phyloP scores from a whole-genome alignment of 495 filamentous ascomycete species.

The Neurospora hispaniola region DNA sequence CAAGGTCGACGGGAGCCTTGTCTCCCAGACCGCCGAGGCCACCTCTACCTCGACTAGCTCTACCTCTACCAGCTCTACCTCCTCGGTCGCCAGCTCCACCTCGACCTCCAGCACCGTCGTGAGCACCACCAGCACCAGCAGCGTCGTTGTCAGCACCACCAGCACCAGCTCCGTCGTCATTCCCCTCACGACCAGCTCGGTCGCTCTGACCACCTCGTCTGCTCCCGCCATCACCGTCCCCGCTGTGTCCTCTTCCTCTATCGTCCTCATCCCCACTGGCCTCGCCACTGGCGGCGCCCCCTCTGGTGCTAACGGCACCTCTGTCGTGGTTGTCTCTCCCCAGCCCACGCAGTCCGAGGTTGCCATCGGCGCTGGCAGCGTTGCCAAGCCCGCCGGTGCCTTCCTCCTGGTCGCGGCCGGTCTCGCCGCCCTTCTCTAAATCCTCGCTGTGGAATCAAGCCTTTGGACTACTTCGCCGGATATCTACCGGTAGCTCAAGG shows the following conservation, averaged over 20 bases:
- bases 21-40: constrained; percentile 22
- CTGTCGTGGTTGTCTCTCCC: background rate
- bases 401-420: constrained; percentile 17
- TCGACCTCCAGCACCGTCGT: constrained; percentile 3
- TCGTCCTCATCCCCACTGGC: constrained; percentile 1
- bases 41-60: constrained; percentile 14
- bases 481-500: constrained; percentile 3
- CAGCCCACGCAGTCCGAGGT: constrained; percentile 8
- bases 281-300: constrained; percentile 1
- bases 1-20: constrained; percentile 26
- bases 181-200: constrained; percentile 2
- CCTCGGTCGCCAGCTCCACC: constrained; percentile 9
- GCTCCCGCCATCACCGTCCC: background rate
- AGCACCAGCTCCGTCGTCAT: background rate
- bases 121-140: constrained; percentile 1
- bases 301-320: background rate
- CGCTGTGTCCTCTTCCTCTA: background rate
- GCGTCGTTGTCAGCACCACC: background rate
- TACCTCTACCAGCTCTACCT: constrained; percentile 7
- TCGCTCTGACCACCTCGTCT: constrained; percentile 8
- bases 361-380: constrained; percentile 10
- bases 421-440: constrained; percentile 25
- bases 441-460: constrained; percentile 14
- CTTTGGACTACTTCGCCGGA: constrained; percentile 7
- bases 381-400: constrained; percentile 16